These are phyloP conservation scores for Cryptosporidium andersoni DNA, from an alignment of 169 alveolate species.

Conservation along the genomic window DNA sequence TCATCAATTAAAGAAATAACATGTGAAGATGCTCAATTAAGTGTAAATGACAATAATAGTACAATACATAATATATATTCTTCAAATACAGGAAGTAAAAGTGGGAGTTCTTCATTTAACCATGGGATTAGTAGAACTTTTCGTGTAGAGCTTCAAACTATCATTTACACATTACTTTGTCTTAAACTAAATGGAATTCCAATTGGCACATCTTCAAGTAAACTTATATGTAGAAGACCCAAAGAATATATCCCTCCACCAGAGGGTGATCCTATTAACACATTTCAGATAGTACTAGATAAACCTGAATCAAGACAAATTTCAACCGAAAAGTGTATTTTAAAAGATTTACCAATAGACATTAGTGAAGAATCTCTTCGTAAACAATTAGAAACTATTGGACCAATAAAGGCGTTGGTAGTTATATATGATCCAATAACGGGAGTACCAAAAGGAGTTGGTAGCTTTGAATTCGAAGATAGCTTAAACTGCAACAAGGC, in stretches of 20 bases:
- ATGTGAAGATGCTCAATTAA: too few relatives aligned
- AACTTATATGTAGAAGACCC: conserved; percentile 32
- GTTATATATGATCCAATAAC: conserved; percentile 56
- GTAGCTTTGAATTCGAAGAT: conserved; percentile 65
- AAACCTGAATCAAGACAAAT: neutral
- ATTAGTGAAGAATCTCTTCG: conserved; percentile 22
- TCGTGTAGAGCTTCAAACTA: conserved; percentile 16
- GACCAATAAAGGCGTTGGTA: conserved; percentile 21
- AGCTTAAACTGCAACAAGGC: conserved; percentile 29
- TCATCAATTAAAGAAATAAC: too few relatives aligned
- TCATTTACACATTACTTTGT: conserved; percentile 15
- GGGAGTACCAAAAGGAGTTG: conserved; percentile 45
- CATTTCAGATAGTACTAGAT: conserved; percentile 17
- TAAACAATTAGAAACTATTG: conserved; percentile 33
- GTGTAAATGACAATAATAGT: conserved; percentile 1
- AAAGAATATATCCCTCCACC: neutral
- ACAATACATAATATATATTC: neutral
- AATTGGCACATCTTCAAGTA: neutral
- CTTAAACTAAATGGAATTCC: conserved; percentile 26
- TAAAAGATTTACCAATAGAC: conserved; percentile 37
- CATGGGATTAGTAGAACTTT: neutral
- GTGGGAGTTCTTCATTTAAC: neutral
- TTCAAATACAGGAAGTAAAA: neutral
- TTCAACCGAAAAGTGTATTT: conserved; percentile 22
- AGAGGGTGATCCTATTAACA: neutral